Evolutionary conservation across 2,329 filamentous ascomycete species (phyloP), one percentile per base, ranked within the genome.

Genomic region (Verticillium isaacii): DNA sequence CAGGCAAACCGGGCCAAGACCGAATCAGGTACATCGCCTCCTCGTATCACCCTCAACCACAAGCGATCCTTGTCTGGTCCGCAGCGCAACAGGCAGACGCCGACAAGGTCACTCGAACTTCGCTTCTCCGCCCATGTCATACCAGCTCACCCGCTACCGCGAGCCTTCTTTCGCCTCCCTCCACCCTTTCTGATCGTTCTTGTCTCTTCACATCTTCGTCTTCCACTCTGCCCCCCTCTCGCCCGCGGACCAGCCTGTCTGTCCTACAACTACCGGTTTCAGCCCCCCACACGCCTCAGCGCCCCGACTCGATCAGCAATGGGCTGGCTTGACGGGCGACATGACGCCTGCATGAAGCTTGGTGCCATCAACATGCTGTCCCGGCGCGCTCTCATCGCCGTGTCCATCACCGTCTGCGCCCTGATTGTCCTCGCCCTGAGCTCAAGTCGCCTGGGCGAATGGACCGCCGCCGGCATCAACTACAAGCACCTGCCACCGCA

Each of bases 361-460:
- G 37, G 55, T 57, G 37, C 55, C 23, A 45, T 63, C 65, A 64
- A 56, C 32, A 72, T 74, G 67, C 61, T 72, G 17, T 69, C 71
- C 6, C 67, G 70, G 36, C 74, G 71, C 60, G 67, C 68, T 29
- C 60, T 72, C 52, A 59, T 68, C 32, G 29, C 72, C 17, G 17
- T 75, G 17, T 32, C 67, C 62, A 63, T 74, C 55, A 62, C 70
- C 15, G 62, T 68, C 17, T 58, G 72, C 32, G 72, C 72, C 39
- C 54, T 72, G 25, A 66, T 70, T 32, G 63, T 72, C 37, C 64
- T 79, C 14, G 66, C 77, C 56, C 58, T 77, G 61, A 70, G 72
- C 2, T 72, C 73, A 25, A 69, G 66, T 32, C 69, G 72, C 17
- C 66, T 77, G 8, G 66, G 67, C 17, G 68, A 68, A 50, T 70